A percentile compares a stretch with the other conserved stretches of the same genome.
Conservation (phyloP, 2,329 filamentous ascomycete genomes). For the Sordariomycetes sp. region DNA sequence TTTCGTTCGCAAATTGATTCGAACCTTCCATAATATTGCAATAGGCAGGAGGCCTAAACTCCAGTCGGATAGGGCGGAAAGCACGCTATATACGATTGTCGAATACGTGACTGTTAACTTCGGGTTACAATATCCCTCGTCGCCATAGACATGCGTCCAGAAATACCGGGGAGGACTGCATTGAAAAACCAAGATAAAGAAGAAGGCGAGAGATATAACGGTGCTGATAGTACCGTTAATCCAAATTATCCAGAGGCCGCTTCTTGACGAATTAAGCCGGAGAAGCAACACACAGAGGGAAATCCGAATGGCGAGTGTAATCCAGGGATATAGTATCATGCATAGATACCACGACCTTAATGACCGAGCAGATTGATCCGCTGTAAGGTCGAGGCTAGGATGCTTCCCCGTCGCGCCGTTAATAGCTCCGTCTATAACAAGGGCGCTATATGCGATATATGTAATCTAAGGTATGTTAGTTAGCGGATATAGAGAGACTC, state of each 20-base stretch:
- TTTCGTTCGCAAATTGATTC: conserved; percentile 35
- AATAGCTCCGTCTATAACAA: conserved; percentile 20
- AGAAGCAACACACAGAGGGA: conserved; percentile 29
- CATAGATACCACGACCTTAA: conserved; percentile 26
- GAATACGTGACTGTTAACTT: conserved; percentile 25
- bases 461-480: conserved; percentile 15
- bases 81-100: conserved; percentile 32
- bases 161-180: conserved; percentile 37
- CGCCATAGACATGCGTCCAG: conserved; percentile 29
- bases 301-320: conserved; percentile 26
- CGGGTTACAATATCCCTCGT: conserved; percentile 27
- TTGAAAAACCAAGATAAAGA: conserved; percentile 37
- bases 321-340: conserved; percentile 26
- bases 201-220: conserved; percentile 23
- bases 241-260: conserved; percentile 22
- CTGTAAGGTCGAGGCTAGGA: conserved; percentile 9
- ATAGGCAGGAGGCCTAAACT: conserved; percentile 37
- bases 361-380: conserved; percentile 14
- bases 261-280: conserved; percentile 21
- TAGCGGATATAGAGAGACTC: not conserved
- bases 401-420: conserved; percentile 17
- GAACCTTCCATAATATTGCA: conserved; percentile 37
- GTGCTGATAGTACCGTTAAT: conserved; percentile 22
- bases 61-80: conserved; percentile 35
- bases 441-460: conserved; percentile 20